Percentiles rank a stretch among this genome's conserved stretches.
These are phyloP conservation scores for Cordyceps fumosorosea DNA, from an alignment of 2,329 filamentous ascomycete genomes.

Conservation along the genomic window DNA sequence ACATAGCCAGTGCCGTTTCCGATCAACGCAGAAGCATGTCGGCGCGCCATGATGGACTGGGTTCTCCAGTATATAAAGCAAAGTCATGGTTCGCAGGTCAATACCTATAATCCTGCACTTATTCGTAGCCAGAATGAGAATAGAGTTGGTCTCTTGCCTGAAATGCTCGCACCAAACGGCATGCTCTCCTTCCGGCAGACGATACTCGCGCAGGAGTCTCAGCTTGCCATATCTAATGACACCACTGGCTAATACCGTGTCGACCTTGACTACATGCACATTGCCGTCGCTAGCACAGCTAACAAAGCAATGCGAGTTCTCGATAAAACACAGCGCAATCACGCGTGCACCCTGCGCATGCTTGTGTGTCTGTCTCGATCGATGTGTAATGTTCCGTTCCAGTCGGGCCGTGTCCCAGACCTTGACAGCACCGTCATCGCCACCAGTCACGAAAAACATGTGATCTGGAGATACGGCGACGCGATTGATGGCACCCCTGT, in stretches of 20 bases:
- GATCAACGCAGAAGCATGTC: conserved; percentile 85
- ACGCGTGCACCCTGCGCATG: conserved; percentile 67
- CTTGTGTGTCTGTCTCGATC: conserved; percentile 78
- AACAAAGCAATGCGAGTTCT: conserved; percentile 88
- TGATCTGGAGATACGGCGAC: conserved; percentile 83
- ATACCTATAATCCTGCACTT: conserved; percentile 76
- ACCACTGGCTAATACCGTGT: conserved; percentile 38
- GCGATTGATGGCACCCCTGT: conserved; percentile 73
- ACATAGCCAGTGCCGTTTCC: conserved; percentile 81
- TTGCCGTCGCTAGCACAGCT: conserved; percentile 86
- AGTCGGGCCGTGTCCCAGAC: conserved; percentile 89
- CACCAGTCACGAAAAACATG: conserved; percentile 87
- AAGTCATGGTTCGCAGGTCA: conserved; percentile 78
- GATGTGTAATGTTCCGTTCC: conserved; percentile 84
- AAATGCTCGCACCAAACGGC: conserved; percentile 92
- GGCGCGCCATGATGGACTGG: conserved; percentile 87
- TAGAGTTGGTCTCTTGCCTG: conserved; percentile 72
- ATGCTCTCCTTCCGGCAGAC: conserved; percentile 66
- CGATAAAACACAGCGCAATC: conserved; percentile 80
- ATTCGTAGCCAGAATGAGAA: conserved; percentile 80
- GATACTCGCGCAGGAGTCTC: conserved; percentile 69
- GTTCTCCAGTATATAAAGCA: conserved; percentile 75
- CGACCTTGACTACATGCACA: conserved; percentile 82
- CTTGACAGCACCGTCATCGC: conserved; percentile 84
- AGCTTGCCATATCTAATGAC: conserved; percentile 73